Percentiles rank a stretch among this genome's conserved stretches.
Conservation (phyloP, 2,329 filamentous ascomycete species). For the Knoxdaviesia capensis region DNA sequence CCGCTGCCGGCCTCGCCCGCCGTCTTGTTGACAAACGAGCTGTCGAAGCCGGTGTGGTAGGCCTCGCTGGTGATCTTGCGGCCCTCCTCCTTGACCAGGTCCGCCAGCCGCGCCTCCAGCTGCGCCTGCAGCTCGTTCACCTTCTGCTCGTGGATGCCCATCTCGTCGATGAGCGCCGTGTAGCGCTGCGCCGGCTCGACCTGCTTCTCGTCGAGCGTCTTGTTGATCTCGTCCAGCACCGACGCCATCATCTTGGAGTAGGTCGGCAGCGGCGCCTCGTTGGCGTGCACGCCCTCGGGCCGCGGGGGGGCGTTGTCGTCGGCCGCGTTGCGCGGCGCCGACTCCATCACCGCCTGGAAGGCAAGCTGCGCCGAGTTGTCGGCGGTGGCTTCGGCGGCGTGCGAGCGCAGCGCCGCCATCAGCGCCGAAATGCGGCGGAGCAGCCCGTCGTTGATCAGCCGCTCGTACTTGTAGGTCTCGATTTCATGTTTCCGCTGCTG, state of each 20-base stretch:
- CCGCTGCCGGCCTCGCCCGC: constrained; percentile 20
- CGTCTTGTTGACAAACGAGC: constrained; percentile 55
- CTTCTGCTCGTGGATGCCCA: constrained; percentile 57
- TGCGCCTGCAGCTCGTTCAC: constrained; percentile 62
- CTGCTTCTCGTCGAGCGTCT: constrained; percentile 59
- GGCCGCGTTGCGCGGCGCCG: constrained; percentile 41
- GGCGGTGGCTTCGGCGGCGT: constrained; percentile 38
- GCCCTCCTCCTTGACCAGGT: constrained; percentile 67
- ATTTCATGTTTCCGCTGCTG: constrained; percentile 75
- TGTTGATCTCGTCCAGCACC: constrained; percentile 83
- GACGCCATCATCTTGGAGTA: constrained; percentile 98
- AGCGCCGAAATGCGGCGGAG: constrained; percentile 66
- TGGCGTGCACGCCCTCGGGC: constrained; percentile 59
- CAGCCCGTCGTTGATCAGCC: constrained; percentile 79
- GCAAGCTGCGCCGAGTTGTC: constrained; percentile 57
- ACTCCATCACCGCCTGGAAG: constrained; percentile 77
- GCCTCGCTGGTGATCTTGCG: constrained; percentile 88
- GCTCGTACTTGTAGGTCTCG: constrained; percentile 78
- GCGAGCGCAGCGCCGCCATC: constrained; percentile 51
- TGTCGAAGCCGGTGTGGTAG: constrained; percentile 79
- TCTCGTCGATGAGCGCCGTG: constrained; percentile 56
- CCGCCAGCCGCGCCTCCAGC: constrained; percentile 49
- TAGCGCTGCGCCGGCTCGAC: constrained; percentile 43
- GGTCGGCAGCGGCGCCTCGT: constrained; percentile 54
- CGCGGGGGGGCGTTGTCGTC: constrained; percentile 56